Base-by-base conservation (phyloP, 2,329 filamentous ascomycete genomes). In the Colletotrichum camelliae region DNA sequence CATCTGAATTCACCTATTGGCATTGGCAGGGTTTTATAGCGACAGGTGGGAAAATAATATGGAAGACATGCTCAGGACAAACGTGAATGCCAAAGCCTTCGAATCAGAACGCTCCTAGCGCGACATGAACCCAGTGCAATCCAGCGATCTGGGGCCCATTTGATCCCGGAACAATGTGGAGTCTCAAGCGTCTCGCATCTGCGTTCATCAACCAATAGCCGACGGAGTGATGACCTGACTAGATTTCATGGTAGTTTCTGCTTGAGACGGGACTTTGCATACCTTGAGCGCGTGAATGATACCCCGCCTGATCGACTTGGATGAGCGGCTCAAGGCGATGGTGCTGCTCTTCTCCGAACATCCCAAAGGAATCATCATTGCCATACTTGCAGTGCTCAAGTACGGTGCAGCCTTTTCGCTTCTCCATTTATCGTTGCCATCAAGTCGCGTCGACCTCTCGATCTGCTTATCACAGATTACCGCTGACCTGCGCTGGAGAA, bases 281-380 rank as follows among this genome's bases (percentile, higher is more conserved):
- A 4, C 43, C 5, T 84, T 1, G 75, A 80, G 31, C 6, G 27
- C 4, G 24, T 31, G 35, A 2, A 27, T 79, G 3, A 69, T 74
- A 15, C 21, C 8, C 5, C 43, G 60, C 8, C 62, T 79, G 16
- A 52, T 52, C 24, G 16, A 12, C 27, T 13, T 12, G 27, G 66
- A 24, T 29, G 29, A 58, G 8, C 21, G 5, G 12, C 48, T n/a
- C 7, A 16, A 37, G 16, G 37, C 16, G 15, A 48, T 70, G 4
- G 57, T 78, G 5, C 77, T 48, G 15, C 21, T 78, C 16, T 77
- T 69, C 72, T 77, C 77, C 18, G 77, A 78, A 31, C 77, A 78
- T 48, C 76, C 77, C 15, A 67, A 57, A 7, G 76, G 72, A 62
- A 21, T 15, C 9, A 31, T 72, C 16, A 64, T 79, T 12, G 43